These are phyloP conservation scores for Zymoseptoria brevis DNA, from an alignment of 2,329 filamentous ascomycete species.

Conservation along the genomic window DNA sequence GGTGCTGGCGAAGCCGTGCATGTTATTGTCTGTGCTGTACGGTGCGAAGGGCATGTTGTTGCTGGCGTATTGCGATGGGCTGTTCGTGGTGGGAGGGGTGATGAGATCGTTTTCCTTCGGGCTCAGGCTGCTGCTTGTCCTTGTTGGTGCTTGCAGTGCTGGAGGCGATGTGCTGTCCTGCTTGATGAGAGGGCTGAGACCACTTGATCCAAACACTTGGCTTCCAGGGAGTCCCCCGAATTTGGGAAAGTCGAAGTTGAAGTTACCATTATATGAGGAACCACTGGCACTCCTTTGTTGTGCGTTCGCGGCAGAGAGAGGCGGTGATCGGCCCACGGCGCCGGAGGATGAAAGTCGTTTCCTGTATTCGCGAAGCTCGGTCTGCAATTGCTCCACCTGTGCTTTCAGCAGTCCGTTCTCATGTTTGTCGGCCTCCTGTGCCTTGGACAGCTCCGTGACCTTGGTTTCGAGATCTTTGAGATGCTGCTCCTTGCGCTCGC, in stretches of 20 bases:
- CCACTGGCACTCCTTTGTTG: conserved; percentile 22
- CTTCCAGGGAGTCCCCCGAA: conserved; percentile 66
- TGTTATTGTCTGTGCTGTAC: conserved; percentile 29
- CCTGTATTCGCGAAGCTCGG: conserved; percentile 82
- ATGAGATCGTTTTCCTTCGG: conserved; percentile 19
- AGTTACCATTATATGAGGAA: conserved; percentile 43
- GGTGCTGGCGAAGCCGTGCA: conserved; percentile 29
- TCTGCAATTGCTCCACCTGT: conserved; percentile 81
- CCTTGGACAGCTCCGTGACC: conserved; percentile 63
- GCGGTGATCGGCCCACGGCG: conserved; percentile 43
- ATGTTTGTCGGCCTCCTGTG: conserved; percentile 70
- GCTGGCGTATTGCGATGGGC: conserved; percentile 9
- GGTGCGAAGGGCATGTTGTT: conserved; percentile 17
- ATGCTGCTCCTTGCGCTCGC: conserved; percentile 90
- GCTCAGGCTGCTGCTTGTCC: conserved; percentile 27
- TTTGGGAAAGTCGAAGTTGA: conserved; percentile 92
- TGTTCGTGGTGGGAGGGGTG: conserved; percentile 5
- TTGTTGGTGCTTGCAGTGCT: conserved; percentile 2
- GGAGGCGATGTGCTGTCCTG: conserved; percentile 21
- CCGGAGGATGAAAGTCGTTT: conserved; percentile 64
- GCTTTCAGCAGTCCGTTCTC: conserved; percentile 77
- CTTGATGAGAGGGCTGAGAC: conserved; percentile 34
- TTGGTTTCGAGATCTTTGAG: conserved; percentile 73
- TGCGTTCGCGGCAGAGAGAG: conserved; percentile 29
- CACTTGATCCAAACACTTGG: conserved; percentile 38